Evolutionary conservation across 352 stramenopile genomes (phyloP).

Genomic region (Pythium apleroticum): DNA sequence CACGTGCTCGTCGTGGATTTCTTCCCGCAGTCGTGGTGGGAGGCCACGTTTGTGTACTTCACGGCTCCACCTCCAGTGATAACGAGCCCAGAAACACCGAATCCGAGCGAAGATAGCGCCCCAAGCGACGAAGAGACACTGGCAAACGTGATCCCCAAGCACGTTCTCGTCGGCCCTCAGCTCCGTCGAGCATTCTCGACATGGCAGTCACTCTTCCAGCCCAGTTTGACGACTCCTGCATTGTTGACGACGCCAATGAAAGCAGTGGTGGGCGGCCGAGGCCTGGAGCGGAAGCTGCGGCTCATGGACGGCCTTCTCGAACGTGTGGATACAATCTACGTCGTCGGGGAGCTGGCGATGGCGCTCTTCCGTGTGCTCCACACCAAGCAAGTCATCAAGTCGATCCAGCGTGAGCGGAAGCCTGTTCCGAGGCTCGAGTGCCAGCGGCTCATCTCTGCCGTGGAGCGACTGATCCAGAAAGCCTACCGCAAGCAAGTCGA

Average conservation of each 20-base stretch:
- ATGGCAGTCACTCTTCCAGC: conserved; percentile 41
- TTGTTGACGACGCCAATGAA: conserved; percentile 20
- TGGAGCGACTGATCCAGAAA: conserved; percentile 67
- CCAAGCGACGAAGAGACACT: not conserved
- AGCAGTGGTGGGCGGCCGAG: conserved; percentile 56
- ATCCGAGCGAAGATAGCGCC: not conserved
- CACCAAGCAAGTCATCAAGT: conserved; percentile 29
- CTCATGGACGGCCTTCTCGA: conserved; percentile 70
- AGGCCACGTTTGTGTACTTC: conserved; percentile 28
- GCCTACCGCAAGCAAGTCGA: conserved; percentile 54
- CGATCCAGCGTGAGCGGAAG: conserved; percentile 12
- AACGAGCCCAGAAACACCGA: too few relatives aligned
- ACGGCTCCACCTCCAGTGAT: not conserved
- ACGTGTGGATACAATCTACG: conserved; percentile 53
- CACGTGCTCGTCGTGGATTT: conserved; percentile 16
- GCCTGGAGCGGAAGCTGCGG: conserved; percentile 54
- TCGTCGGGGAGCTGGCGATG: conserved; percentile 63
- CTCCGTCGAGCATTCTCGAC: conserved; percentile 13
- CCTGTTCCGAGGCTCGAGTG: conserved; percentile 3
- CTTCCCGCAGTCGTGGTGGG: conserved; percentile 30
- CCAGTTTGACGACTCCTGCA: not conserved
- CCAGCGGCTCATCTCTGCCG: conserved; percentile 27
- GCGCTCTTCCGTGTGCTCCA: conserved; percentile 53
- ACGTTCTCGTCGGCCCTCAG: conserved; percentile 24
- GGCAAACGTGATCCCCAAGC: not conserved